Base-by-base conservation (phyloP, 306 rosid species). In the Psophocarpus tetragonolobus region DNA sequence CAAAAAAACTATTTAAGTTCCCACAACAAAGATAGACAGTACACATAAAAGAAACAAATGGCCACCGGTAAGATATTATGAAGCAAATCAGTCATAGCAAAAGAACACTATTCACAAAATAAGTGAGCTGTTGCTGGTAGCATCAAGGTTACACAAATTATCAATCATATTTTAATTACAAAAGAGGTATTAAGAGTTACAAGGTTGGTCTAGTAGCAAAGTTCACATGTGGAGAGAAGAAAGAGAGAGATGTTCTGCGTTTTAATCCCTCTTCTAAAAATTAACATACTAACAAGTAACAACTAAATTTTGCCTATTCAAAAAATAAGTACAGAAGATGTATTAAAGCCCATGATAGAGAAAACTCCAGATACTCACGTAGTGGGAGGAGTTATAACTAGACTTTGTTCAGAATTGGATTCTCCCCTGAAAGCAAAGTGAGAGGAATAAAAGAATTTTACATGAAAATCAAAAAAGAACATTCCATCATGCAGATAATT, bases 351-450 rank as follows among this genome's bases (percentile, higher is more conserved):
- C 38, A 44, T 17, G 11, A 33, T 56, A 57, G 71, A 64, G 78
- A 77, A 82, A 82, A 76, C 24, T 38, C 17, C 32, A 73, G 60
- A 78, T 26, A 35, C 83, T 83, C 73, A 83, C 86, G 33, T 36
- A 44, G 83, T 74, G 70, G 89, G 78, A 78, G 91, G 88, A 75
- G 87, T 79, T 48, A 70, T 70, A 76, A 44, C 87, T 83, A 87
- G 86, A 50, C 75, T 47, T 73, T 81, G 82, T 73, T 68, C 83
- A 69, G 79, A 9, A 61, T 60, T 76, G 75, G 87, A 71, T 74
- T 53, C 88, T 24, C 82, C 64, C 79, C 96, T 91, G 74, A 72
- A 72, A 77, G n/a, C 10, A 62, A 44, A 64, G 66, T 23, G 6
- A 45, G 64, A 63, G 45, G 65, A 24, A 17, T 39, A 13, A 20